Percentiles rank a stretch among this genome's conserved stretches.
Conservation (phyloP, 805 yeast genomes). For the Spathaspora hagerdaliae region DNA sequence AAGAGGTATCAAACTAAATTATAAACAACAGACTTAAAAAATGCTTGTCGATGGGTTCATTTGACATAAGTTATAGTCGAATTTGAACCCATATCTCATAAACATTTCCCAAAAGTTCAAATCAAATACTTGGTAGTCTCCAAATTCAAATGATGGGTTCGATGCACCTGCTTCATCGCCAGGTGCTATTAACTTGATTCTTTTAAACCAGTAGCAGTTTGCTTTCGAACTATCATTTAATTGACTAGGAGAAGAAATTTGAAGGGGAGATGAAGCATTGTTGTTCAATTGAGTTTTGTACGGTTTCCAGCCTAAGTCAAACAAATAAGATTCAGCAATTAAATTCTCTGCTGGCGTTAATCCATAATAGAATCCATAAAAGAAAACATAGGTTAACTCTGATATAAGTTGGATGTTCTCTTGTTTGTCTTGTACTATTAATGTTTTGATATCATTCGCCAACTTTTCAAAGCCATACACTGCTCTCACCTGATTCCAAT, state of each 20-base stretch:
- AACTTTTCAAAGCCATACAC: conserved; percentile 29
- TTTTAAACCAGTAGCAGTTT: conserved; percentile 25
- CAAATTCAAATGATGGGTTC: conserved; percentile 19
- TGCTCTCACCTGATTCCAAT: conserved; percentile 40
- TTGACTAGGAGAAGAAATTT: background rate
- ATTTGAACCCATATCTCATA: conserved; percentile 32
- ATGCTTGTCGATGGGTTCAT: conserved; percentile 20
- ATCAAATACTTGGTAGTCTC: conserved; percentile 41
- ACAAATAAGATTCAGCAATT: conserved; percentile 37
- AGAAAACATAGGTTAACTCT: conserved; percentile 36
- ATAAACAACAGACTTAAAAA: background rate
- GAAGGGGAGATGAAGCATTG: conserved; percentile 4
- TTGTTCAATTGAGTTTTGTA: conserved; percentile 18
- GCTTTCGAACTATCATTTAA: conserved; percentile 5
- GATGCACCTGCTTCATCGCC: conserved; percentile 2
- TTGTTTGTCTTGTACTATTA: conserved; percentile 16
- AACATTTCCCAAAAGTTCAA: conserved; percentile 38
- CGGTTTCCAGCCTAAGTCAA: conserved; percentile 40
- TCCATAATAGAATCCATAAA: conserved; percentile 42
- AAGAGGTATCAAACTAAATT: background rate
- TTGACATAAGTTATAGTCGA: conserved; percentile 31
- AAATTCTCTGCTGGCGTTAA: conserved; percentile 40
- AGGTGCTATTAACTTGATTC: conserved; percentile 12
- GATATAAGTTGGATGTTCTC: conserved; percentile 22
- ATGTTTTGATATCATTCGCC: conserved; percentile 23